These are phyloP conservation scores for Candida odintsovae DNA, from an alignment of 805 yeast species.

Conservation along the genomic window DNA sequence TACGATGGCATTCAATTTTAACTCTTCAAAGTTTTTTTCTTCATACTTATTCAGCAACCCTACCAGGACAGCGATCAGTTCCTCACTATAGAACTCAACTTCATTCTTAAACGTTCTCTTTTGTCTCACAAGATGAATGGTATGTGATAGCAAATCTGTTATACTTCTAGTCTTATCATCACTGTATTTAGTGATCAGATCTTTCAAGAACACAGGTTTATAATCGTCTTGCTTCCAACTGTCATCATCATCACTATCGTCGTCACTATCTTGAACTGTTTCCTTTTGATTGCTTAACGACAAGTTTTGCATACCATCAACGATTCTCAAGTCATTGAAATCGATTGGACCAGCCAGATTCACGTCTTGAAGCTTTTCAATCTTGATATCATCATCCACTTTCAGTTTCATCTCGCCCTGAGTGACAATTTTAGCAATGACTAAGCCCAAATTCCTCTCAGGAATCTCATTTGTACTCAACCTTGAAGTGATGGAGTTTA, in stretches of 20 bases:
- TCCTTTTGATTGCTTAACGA: conserved; percentile 7
- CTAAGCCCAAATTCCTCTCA: conserved; percentile 49
- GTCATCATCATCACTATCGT: conserved; percentile 23
- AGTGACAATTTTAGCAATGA: conserved; percentile 46
- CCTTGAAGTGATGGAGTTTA: conserved; percentile 47
- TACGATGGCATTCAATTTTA: conserved; percentile 57
- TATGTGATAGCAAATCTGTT: conserved; percentile 39
- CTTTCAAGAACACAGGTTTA: conserved; percentile 70
- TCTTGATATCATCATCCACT: conserved; percentile 18
- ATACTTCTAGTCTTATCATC: conserved; percentile 37
- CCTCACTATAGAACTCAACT: conserved; percentile 50
- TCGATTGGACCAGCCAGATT: conserved; percentile 6
- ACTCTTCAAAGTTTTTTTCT: conserved; percentile 54
- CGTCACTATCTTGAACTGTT: conserved; percentile 21
- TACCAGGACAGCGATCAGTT: conserved; percentile 44
- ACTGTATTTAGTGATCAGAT: conserved; percentile 52
- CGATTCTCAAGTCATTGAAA: conserved; percentile 12
- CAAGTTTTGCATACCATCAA: conserved; percentile 6
- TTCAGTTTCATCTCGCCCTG: conserved; percentile 25
- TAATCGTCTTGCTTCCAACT: conserved; percentile 29
- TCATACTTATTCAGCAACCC: conserved; percentile 54
- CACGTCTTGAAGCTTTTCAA: conserved; percentile 3
- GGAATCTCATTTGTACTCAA: conserved; percentile 42
- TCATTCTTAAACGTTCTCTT: conserved; percentile 59
- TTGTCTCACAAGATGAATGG: conserved; percentile 51